Evolutionary conservation across 2,329 filamentous ascomycete species (phyloP).

Genomic region (Fusarium hostae): DNA sequence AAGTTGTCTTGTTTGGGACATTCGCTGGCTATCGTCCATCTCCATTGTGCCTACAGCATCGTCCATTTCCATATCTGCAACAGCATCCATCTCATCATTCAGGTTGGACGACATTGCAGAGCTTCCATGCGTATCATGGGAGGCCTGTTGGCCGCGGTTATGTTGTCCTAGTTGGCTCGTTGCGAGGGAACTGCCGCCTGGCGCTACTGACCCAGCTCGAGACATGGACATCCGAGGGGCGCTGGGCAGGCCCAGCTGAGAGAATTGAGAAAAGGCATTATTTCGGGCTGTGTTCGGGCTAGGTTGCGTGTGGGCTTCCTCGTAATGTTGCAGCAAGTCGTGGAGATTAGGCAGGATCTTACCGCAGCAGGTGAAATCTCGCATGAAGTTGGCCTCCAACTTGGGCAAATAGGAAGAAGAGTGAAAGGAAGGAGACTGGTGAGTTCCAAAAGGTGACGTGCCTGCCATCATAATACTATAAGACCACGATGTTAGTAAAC

Average conservation of each 20-base stretch:
- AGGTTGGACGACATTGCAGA: conserved; percentile 55
- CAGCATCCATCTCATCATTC: conserved; percentile 79
- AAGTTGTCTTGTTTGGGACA: conserved; percentile 76
- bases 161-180: conserved; percentile 50
- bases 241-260: conserved; percentile 49
- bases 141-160: conserved; percentile 46
- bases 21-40: conserved; percentile 69
- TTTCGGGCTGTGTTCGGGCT: conserved; percentile 56
- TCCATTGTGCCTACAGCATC: conserved; percentile 77
- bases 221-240: conserved; percentile 49
- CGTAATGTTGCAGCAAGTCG: conserved; percentile 95
- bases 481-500: conserved; percentile 39
- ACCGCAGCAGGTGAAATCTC: conserved; percentile 95
- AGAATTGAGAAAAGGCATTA: conserved; percentile 55
- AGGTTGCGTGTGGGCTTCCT: conserved; percentile 88
- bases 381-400: conserved; percentile 97
- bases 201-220: conserved; percentile 47
- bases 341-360: conserved; percentile 90
- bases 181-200: conserved; percentile 46
- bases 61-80: conserved; percentile 98
- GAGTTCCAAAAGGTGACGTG: conserved; percentile 85
- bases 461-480: conserved; percentile 92
- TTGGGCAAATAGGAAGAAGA: conserved; percentile 97
- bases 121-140: conserved; percentile 53
- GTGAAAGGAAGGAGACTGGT: conserved; percentile 94